Evolutionary conservation across 1,284 basidiomycete species (phyloP).

Genomic region (Ceratobasidium sp.): DNA sequence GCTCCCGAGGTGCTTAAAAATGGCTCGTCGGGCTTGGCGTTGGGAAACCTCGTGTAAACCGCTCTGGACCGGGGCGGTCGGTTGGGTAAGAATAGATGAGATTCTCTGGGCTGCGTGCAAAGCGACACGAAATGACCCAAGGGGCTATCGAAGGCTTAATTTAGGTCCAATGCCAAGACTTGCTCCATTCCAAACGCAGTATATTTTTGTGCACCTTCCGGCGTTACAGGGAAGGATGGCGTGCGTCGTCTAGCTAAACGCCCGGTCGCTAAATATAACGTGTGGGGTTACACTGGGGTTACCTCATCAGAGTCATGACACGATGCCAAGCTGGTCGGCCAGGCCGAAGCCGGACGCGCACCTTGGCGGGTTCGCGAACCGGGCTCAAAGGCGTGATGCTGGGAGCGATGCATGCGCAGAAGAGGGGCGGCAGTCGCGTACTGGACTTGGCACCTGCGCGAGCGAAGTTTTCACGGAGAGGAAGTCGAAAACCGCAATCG

Average conservation of each 20-base stretch:
- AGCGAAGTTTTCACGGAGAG: not conserved
- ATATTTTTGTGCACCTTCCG: not conserved
- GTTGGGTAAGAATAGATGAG: too few species aligned
- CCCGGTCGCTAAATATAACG: slow-evolving; percentile 2
- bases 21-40: slow-evolving; percentile 9
- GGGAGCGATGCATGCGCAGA: slow-evolving; percentile 5
- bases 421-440: not conserved
- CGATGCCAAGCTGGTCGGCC: slow-evolving; percentile 10
- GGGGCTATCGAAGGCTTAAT: not conserved
- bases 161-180: not conserved
- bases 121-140: too few species aligned
- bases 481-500: too few species aligned
- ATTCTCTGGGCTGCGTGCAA: too few species aligned
- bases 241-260: not conserved
- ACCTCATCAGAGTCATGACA: slow-evolving; percentile 9
- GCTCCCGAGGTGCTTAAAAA: slow-evolving; percentile 3
- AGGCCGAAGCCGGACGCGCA: not conserved
- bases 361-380: not conserved
- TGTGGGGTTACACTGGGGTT: too few species aligned
- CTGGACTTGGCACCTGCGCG: not conserved
- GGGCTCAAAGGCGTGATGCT: not conserved
- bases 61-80: not conserved
- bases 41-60: not conserved
- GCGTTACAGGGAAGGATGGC: not conserved
- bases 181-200: not conserved